Base-by-base conservation (phyloP, 2,329 filamentous ascomycete species). In the Colletotrichum tamarilloi region DNA sequence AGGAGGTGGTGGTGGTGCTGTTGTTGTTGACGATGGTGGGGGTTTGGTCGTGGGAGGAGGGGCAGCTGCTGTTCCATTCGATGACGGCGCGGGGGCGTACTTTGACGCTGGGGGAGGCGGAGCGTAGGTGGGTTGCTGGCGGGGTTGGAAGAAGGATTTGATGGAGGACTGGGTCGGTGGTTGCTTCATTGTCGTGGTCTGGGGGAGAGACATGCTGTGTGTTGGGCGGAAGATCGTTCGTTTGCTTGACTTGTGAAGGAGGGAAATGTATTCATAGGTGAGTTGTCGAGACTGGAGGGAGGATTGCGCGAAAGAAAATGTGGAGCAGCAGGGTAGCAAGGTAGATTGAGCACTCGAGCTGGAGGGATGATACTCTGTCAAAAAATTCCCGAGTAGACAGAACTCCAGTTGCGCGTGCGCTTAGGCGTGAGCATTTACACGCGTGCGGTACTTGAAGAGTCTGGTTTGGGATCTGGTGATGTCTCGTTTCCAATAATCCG, bases 91-190 rank as follows among this genome's bases (percentile, higher is more conserved):
- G 32, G 82, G 79, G 58, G 79, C 80, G 80, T 82, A 81, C 67
- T 81, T 79, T 55, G 81, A 79, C 28, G 63, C 67, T 62, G 80
- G 77, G 66, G 83, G 83, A 74, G 84, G 83, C 72, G 82, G 74
- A 76, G 84, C 79, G 76, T 88, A 87, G 69, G 84, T 82, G 56
- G 86, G 85, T 59, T 84, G 78, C 14, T 73, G 71, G 76, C 82
- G 83, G 60, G 87, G 85, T 74, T 86, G 84, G 80, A 92, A 92
- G 83, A 92, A 92, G 67, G 89, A 91, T 67, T 87, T 88, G 77
- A 92, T 92, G 58, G 90, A 91, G 52, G 87, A 81, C 78, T 91
- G 88, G 28, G 81, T 78, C 58, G 80, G 81, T 11, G 42, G 42
- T 49, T 49, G 42, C 70, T 82, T 82, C 72, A 80, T 78, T 62